Conservation (phyloP, 176 grass and related monocot species). For the Zizania latifolia region DNA sequence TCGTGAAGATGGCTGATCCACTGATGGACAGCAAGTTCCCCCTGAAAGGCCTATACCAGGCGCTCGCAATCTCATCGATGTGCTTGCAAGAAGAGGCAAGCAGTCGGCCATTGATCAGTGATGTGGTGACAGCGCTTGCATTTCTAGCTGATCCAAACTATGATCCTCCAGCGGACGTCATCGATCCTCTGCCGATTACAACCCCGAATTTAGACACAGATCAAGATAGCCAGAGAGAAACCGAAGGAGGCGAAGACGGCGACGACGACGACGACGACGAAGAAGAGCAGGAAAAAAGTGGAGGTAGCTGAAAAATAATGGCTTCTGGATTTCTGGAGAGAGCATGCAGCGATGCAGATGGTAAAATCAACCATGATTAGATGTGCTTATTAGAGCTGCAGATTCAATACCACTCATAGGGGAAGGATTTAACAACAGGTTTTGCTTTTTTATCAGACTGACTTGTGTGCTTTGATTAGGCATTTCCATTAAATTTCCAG, state of each 20-base stretch:
- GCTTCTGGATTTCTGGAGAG: background rate
- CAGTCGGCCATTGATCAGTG: conserved; percentile 65
- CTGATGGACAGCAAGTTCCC: conserved; percentile 56
- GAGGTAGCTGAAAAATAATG: conserved; percentile 17
- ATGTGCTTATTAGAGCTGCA: background rate
- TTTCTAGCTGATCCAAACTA: conserved; percentile 65
- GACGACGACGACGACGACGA: background rate
- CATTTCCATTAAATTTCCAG: background rate
- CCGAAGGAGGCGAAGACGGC: background rate
- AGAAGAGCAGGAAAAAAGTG: background rate
- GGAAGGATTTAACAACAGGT: conserved; percentile 29
- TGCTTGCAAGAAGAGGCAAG: conserved; percentile 81
- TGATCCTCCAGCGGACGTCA: conserved; percentile 44
- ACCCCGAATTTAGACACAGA: conserved; percentile 22
- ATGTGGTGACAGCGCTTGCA: conserved; percentile 70
- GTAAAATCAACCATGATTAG: conserved; percentile 15
- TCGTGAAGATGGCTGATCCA: conserved; percentile 67
- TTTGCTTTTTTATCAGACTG: background rate
- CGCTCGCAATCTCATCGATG: conserved; percentile 85
- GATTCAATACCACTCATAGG: conserved; percentile 4
- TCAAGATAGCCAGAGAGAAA: conserved; percentile 9
- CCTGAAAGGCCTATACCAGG: conserved; percentile 70
- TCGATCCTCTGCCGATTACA: conserved; percentile 37
- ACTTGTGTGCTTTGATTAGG: conserved; percentile 22
- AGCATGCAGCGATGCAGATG: background rate